phyloP scores from a whole-genome alignment of 2,329 filamentous ascomycete species.

The Geoglossum cookeanum region DNA sequence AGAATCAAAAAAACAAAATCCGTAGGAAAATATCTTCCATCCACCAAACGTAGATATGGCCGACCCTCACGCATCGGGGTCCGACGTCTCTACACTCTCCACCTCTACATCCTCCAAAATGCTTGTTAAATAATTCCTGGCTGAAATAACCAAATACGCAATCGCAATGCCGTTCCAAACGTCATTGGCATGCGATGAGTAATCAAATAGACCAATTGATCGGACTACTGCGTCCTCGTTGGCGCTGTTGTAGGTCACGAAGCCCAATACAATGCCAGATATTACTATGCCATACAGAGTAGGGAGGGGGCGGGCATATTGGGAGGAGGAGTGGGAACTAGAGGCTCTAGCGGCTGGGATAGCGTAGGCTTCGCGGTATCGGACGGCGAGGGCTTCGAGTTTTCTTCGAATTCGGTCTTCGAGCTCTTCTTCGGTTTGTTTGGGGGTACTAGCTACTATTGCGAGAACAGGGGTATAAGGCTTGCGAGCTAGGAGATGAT shows the following conservation, averaged over 20 bases:
- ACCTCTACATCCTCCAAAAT: not conserved
- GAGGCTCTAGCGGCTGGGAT: no score
- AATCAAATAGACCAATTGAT: conserved; percentile 15
- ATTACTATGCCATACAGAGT: conserved; percentile 19
- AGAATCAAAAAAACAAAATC: no score
- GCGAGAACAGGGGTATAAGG: conserved; percentile 15
- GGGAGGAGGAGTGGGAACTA: no score
- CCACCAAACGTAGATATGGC: no score
- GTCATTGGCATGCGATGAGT: conserved; percentile 13
- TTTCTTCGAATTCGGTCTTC: not conserved
- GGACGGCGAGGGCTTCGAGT: not conserved
- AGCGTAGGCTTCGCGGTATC: not conserved
- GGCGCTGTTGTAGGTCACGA: conserved; percentile 16
- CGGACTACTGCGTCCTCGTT: conserved; percentile 11
- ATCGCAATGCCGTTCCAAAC: conserved; percentile 20
- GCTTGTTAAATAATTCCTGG: conserved; percentile 11
- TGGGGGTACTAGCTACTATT: not conserved
- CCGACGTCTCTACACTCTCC: not conserved
- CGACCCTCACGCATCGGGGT: not conserved
- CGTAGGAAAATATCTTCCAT: no score
- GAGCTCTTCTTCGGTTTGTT: not conserved
- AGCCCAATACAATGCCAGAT: conserved; percentile 12
- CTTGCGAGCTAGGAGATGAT: conserved; percentile 1
- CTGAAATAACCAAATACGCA: conserved; percentile 15
- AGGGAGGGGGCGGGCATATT: conserved; percentile 15